A percentile compares a stretch with the other conserved stretches of the same genome.
These are phyloP conservation scores for Haematococcus lacustris DNA, from an alignment of 139 green algal genomes.

Conservation along the genomic window DNA sequence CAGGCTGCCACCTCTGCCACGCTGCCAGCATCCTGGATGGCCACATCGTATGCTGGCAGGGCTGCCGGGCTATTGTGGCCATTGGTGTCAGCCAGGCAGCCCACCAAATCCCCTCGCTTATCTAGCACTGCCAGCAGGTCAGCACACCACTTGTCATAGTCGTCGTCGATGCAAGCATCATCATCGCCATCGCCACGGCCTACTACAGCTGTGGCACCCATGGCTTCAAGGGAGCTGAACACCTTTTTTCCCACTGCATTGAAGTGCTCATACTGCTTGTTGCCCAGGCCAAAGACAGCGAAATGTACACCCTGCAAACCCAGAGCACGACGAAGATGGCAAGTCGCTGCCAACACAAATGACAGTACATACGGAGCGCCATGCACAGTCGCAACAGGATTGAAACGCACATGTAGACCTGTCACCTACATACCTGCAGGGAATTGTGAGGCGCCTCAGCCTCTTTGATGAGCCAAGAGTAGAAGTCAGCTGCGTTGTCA, in stretches of 20 bases:
- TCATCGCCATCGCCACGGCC: constrained; percentile 82
- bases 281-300: constrained; percentile 92
- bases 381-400: too few species aligned
- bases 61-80: too few species aligned
- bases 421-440: too few species aligned
- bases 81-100: neutral
- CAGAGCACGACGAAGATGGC: too few species aligned
- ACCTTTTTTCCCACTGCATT: constrained; percentile 76
- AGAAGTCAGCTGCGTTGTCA: constrained; percentile 81
- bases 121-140: constrained; percentile 62
- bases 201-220: constrained; percentile 54
- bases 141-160: constrained; percentile 85
- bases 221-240: constrained; percentile 50
- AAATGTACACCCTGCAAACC: constrained; percentile 54
- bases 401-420: too few species aligned
- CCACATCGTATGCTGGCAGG: constrained; percentile 43
- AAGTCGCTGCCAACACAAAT: too few species aligned
- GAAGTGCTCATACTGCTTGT: constrained; percentile 98
- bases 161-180: constrained; percentile 80
- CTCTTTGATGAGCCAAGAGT: constrained; percentile 67
- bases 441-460: too few species aligned
- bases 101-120: constrained; percentile 28
- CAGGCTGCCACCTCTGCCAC: too few species aligned
- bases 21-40: constrained; percentile 39
- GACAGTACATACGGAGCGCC: too few species aligned